Evolutionary conservation across 148 eudicot species (phyloP).

Genomic region (Rheum nobile): DNA sequence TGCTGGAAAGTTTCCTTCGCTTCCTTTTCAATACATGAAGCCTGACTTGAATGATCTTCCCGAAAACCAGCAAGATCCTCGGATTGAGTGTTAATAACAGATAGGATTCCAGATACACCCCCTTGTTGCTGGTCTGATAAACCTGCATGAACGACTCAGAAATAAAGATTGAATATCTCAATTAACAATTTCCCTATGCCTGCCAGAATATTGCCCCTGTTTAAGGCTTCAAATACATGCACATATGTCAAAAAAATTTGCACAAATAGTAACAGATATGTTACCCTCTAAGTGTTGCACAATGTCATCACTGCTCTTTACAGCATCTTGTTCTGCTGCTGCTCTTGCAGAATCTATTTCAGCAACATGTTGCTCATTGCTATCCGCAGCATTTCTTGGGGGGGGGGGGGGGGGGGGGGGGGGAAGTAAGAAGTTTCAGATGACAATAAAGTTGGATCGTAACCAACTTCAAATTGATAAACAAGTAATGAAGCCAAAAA

Average conservation of each 20-base stretch:
- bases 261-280: conserved; percentile 10
- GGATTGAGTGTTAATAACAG: conserved; percentile 45
- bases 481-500: background rate
- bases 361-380: conserved; percentile 51
- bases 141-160: conserved; percentile 24
- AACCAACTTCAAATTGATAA: background rate
- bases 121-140: conserved; percentile 47
- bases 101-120: conserved; percentile 35
- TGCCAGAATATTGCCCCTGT: too few relatives aligned
- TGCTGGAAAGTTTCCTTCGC: conserved; percentile 62
- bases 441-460: too few relatives aligned
- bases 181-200: too few relatives aligned
- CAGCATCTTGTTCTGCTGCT: conserved; percentile 54
- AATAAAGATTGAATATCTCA: background rate
- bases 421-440: too few relatives aligned
- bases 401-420: too few relatives aligned
- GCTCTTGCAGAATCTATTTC: conserved; percentile 56
- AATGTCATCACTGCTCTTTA: conserved; percentile 41
- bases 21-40: conserved; percentile 47
- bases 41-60: conserved; percentile 57
- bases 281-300: conserved; percentile 44
- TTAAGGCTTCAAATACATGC: too few relatives aligned
- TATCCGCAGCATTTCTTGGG: conserved; percentile 40
- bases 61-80: conserved; percentile 37
- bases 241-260: background rate